These are phyloP conservation scores for sunflower (Helianthus annuus) DNA, from an alignment of 129 eudicot species.

Conservation along the genomic window HanXRQr2.0-SUNRISE NC_035438.2:73339433-73339932, in stretches of 20 bases:
- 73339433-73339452: slow-evolving; percentile 76
- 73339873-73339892: neutral
- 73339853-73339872: neutral
- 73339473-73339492: slow-evolving; percentile 71
- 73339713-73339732: slow-evolving; percentile 12
- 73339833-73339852: neutral
- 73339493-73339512: slow-evolving; percentile 66
- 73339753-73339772: neutral
- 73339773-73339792: no score
- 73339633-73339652: slow-evolving; percentile 48
- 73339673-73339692: neutral
- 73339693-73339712: neutral
- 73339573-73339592: slow-evolving; percentile 80
- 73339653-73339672: slow-evolving; percentile 34
- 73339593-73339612: slow-evolving; percentile 78
- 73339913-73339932: slow-evolving; percentile 16
- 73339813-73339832: no score
- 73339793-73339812: no score
- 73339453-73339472: slow-evolving; percentile 66
- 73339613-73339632: slow-evolving; percentile 96
- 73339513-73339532: slow-evolving; percentile 90
- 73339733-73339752: neutral
- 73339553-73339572: slow-evolving; percentile 57
- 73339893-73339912: slow-evolving; percentile 26
- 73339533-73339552: slow-evolving; percentile 71